These are phyloP conservation scores for Hyaloscypha bicolor DNA, from an alignment of 495 filamentous ascomycete genomes.

Conservation along the genomic window DNA sequence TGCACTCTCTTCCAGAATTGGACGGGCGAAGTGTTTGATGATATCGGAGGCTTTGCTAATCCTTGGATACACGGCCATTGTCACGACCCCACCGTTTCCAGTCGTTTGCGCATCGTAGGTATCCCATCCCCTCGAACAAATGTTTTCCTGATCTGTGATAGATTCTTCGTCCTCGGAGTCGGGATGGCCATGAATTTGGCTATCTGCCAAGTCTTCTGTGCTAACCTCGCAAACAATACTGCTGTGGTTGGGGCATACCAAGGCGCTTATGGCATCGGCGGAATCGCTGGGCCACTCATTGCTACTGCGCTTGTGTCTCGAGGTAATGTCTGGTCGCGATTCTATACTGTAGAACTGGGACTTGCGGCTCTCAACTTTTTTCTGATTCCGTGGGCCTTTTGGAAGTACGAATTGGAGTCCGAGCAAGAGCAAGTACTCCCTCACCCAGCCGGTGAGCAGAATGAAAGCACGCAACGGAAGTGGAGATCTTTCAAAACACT, in stretches of 20 bases:
- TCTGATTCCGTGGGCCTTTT: constrained; percentile 58
- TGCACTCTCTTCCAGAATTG: constrained; percentile 55
- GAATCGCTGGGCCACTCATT: constrained; percentile 67
- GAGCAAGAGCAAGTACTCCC: constrained; percentile 31
- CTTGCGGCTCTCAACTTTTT: constrained; percentile 49
- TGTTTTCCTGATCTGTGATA: constrained; percentile 14
- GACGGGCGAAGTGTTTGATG: constrained; percentile 62
- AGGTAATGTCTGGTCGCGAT: constrained; percentile 55
- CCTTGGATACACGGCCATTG: constrained; percentile 61
- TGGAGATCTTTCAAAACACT: constrained; percentile 43
- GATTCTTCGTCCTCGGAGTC: constrained; percentile 67
- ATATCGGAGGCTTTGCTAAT: constrained; percentile 53
- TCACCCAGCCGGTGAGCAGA: constrained; percentile 16
- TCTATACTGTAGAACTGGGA: constrained; percentile 58
- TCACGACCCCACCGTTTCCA: constrained; percentile 67
- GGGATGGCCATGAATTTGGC: constrained; percentile 68
- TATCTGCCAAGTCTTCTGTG: constrained; percentile 76
- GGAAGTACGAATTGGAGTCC: constrained; percentile 51
- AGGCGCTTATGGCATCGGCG: constrained; percentile 76
- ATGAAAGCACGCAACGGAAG: constrained; percentile 23
- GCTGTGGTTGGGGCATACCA: constrained; percentile 63
- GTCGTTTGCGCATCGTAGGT: constrained; percentile 50
- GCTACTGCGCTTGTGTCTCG: constrained; percentile 63
- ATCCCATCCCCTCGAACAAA: neutral
- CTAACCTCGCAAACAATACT: constrained; percentile 63